Percentiles rank a stretch among this genome's conserved stretches.
Evolutionary conservation across 192 early-diverging fungal genomes (phyloP).

Genomic region (Coemansia sp.): DNA sequence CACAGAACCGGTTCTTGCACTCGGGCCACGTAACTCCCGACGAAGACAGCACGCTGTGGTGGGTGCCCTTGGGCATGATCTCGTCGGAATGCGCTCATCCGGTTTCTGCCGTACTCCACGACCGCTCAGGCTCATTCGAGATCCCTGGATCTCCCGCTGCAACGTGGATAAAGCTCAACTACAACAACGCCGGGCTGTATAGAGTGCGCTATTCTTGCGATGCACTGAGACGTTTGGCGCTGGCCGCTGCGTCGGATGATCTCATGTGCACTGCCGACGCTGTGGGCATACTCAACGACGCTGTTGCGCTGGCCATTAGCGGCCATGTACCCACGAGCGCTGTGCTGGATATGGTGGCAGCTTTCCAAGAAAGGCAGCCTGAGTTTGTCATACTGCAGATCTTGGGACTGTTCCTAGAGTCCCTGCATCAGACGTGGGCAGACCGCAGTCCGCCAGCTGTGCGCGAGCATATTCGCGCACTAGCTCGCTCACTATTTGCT

Average conservation of each 20-base stretch:
- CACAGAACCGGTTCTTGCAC: slow-evolving; percentile 68
- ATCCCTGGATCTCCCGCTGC: slow-evolving; percentile 22
- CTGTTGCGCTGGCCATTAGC: slow-evolving; percentile 71
- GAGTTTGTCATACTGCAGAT: slow-evolving; percentile 58
- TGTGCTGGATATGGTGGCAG: slow-evolving; percentile 70
- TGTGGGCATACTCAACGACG: slow-evolving; percentile 80
- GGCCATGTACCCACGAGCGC: slow-evolving; percentile 74
- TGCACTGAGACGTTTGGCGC: slow-evolving; percentile 55
- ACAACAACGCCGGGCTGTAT: slow-evolving; percentile 76
- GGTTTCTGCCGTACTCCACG: slow-evolving; percentile 29
- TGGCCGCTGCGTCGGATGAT: slow-evolving; percentile 49
- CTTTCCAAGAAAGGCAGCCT: slow-evolving; percentile 29
- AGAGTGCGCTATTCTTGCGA: slow-evolving; percentile 73
- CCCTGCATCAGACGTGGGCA: slow-evolving; percentile 55
- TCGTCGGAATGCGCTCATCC: slow-evolving; percentile 2
- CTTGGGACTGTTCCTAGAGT: slow-evolving; percentile 45
- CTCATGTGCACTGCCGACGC: slow-evolving; percentile 67
- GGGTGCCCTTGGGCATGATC: slow-evolving; percentile 58
- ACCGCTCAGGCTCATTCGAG: slow-evolving; percentile 30
- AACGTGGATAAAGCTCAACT: slow-evolving; percentile 84
- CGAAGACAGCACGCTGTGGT: slow-evolving; percentile 66
- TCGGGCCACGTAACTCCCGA: slow-evolving; percentile 57
- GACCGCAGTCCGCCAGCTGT: slow-evolving; percentile 44
- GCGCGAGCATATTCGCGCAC: slow-evolving; percentile 36
- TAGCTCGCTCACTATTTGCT: slow-evolving; percentile 57